phyloP scores from a whole-genome alignment of 768 basidiomycete species.

The Hydnomerulius pinastri region DNA sequence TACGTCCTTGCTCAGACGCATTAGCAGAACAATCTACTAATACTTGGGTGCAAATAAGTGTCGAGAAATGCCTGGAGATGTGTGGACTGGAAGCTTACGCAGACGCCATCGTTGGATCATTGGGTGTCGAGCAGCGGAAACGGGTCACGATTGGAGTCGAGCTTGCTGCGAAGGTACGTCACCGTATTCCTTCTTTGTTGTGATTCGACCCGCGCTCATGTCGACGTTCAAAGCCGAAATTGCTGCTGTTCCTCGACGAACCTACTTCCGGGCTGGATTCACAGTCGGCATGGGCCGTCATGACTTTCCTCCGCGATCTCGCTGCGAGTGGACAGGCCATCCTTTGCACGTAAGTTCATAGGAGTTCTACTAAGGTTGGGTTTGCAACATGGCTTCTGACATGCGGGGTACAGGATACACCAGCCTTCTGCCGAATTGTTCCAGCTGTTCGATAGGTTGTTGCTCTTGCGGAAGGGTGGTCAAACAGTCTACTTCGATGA shows the following conservation, averaged over 20 bases:
- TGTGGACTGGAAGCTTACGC: slow-evolving; percentile 61
- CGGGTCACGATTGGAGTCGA: slow-evolving; percentile 59
- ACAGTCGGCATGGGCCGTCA: slow-evolving; percentile 49
- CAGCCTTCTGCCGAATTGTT: slow-evolving; percentile 47
- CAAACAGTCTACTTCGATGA: slow-evolving; percentile 66
- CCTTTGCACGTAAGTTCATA: slow-evolving; percentile 46
- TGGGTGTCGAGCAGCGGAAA: slow-evolving; percentile 49
- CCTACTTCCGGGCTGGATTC: slow-evolving; percentile 54
- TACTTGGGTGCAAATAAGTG: slow-evolving; percentile 26
- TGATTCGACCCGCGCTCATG: neutral
- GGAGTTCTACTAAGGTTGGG: too few relatives aligned
- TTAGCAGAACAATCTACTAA: neutral
- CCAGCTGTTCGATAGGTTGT: slow-evolving; percentile 48
- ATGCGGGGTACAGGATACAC: slow-evolving; percentile 5
- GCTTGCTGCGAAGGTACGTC: slow-evolving; percentile 50
- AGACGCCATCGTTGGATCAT: slow-evolving; percentile 59
- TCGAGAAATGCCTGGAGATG: slow-evolving; percentile 56
- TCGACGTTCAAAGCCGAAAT: slow-evolving; percentile 31
- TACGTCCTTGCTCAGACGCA: slow-evolving; percentile 62
- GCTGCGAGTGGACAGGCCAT: slow-evolving; percentile 53
- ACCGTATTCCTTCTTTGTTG: too few relatives aligned
- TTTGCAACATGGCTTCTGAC: neutral
- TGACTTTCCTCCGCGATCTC: slow-evolving; percentile 47
- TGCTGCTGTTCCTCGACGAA: slow-evolving; percentile 56
- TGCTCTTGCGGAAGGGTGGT: too few relatives aligned